Evolutionary conservation across 441 rosid species (phyloP).

Genomic region (Francoa sonchifolia): DNA sequence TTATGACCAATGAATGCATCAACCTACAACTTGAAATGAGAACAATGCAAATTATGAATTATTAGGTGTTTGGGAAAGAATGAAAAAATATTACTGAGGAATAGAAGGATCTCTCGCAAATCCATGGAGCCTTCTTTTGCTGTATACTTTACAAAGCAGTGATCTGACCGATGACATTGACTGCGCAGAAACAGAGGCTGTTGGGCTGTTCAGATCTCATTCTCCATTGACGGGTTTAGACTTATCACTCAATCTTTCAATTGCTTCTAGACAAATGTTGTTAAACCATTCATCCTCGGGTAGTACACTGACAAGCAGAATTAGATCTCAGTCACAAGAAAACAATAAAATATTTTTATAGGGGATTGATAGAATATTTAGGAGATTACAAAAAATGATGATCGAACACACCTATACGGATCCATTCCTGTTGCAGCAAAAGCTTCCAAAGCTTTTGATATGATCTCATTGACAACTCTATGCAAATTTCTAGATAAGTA

Average conservation of each 20-base stretch:
- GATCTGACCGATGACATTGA: constrained; percentile 89
- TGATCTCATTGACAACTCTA: constrained; percentile 77
- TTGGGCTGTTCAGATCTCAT: constrained; percentile 65
- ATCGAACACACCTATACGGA: constrained; percentile 55
- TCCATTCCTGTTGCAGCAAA: constrained; percentile 85
- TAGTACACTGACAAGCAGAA: constrained; percentile 41
- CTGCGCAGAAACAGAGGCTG: constrained; percentile 92
- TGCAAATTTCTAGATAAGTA: constrained; percentile 90
- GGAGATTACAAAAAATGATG: too few species aligned
- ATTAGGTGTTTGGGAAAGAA: too few species aligned
- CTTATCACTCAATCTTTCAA: constrained; percentile 77
- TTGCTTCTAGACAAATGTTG: constrained; percentile 66
- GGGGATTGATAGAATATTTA: too few species aligned
- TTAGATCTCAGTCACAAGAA: constrained; percentile 1
- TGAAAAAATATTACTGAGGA: too few species aligned
- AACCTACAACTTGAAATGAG: too few species aligned
- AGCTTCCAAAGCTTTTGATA: constrained; percentile 68
- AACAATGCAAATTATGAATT: too few species aligned
- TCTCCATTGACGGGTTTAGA: constrained; percentile 64
- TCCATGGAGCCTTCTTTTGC: too few species aligned
- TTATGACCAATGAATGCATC: too few species aligned
- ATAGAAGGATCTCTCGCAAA: too few species aligned
- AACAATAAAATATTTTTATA: too few species aligned
- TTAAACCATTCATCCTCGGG: constrained; percentile 94
- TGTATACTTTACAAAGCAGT: too few species aligned